These are phyloP conservation scores for Phytophthora pisi DNA, from an alignment of 352 stramenopile species.

Conservation along the genomic window DNA sequence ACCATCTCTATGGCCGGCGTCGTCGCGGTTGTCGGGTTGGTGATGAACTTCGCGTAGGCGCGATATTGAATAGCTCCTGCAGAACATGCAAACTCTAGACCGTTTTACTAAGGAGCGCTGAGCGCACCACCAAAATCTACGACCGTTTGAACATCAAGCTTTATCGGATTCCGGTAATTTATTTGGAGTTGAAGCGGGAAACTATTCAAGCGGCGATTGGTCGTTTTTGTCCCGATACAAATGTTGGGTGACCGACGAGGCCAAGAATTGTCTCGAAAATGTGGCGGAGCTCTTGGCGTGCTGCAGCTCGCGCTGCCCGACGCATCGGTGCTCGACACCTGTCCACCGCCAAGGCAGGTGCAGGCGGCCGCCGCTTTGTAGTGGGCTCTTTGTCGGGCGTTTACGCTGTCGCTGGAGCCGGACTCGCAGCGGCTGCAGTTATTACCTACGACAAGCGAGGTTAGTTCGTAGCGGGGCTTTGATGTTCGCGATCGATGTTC, in stretches of 20 bases:
- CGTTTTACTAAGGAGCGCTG: neutral
- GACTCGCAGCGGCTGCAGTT: constrained; percentile 27
- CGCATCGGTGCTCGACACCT: constrained; percentile 9
- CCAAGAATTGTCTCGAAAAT: constrained; percentile 29
- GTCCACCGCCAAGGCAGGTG: neutral
- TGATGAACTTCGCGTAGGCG: constrained; percentile 23
- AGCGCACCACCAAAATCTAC: neutral
- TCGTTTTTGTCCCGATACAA: constrained; percentile 5
- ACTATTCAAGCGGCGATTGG: constrained; percentile 20
- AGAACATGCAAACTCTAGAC: neutral
- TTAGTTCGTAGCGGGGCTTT: constrained; percentile 5
- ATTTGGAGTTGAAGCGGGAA: constrained; percentile 4
- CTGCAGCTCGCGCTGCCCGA: constrained; percentile 1
- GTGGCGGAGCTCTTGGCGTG: constrained; percentile 32
- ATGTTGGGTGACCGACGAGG: constrained; percentile 1
- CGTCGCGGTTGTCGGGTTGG: constrained; percentile 7
- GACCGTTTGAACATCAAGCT: neutral
- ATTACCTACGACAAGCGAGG: constrained; percentile 28
- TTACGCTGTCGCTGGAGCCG: constrained; percentile 31
- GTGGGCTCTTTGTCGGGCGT: constrained; percentile 19
- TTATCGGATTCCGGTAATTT: neutral
- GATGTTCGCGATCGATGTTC: neutral
- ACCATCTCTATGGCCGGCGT: constrained; percentile 18
- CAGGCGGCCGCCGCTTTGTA: neutral
- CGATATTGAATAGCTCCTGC: no score